These are phyloP conservation scores for Oryza glumipatula DNA, from an alignment of 176 grass and related monocot genomes.

Conservation along the genomic window DNA sequence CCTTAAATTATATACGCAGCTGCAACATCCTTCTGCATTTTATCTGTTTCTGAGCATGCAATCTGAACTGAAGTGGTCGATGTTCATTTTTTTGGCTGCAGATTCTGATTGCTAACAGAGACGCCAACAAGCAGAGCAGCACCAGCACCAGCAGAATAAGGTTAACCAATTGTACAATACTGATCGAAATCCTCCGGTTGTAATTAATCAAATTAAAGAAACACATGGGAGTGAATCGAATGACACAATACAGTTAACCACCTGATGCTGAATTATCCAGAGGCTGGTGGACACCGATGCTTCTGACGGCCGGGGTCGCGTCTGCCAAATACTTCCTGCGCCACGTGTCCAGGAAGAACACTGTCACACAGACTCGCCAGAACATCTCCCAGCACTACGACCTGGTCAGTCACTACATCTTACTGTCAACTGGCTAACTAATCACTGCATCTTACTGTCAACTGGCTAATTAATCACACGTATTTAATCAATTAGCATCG, in stretches of 20 bases:
- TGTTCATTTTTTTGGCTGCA: slow-evolving; percentile 13
- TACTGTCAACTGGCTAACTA: neutral
- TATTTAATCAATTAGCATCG: neutral
- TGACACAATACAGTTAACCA: neutral
- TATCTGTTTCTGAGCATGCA: neutral
- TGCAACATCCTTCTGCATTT: neutral
- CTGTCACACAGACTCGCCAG: slow-evolving; percentile 38
- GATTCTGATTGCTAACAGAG: slow-evolving; percentile 86
- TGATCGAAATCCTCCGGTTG: neutral
- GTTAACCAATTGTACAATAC: neutral
- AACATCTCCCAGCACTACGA: neutral
- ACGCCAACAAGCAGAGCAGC: slow-evolving; percentile 37
- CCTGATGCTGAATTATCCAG: neutral
- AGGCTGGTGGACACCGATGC: slow-evolving; percentile 58
- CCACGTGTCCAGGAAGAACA: slow-evolving; percentile 54
- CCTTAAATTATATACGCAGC: too few relatives aligned
- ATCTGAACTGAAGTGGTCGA: neutral
- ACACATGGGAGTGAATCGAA: neutral
- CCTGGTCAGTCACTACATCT: neutral
- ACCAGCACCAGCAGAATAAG: slow-evolving; percentile 41
- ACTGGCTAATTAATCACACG: neutral
- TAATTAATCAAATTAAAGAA: neutral
- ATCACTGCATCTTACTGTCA: neutral
- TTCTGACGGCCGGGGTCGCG: slow-evolving; percentile 53
- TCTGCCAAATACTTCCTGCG: slow-evolving; percentile 63